Conservation (phyloP, 257 asterid genomes). For the Solanum chiquidenum region DNA sequence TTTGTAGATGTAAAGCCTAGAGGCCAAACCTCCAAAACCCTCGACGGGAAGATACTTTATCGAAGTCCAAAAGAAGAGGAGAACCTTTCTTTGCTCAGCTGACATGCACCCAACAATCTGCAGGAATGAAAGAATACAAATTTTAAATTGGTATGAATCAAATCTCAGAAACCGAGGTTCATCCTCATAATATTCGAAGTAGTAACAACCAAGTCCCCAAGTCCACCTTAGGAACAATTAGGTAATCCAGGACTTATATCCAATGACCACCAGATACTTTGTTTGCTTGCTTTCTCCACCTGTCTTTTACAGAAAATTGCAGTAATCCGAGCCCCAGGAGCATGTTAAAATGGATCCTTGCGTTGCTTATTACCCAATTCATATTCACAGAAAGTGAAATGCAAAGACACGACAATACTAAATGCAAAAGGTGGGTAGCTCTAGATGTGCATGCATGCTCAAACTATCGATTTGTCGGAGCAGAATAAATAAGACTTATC, state of each 20-base stretch:
- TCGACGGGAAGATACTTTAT: slow-evolving; percentile 74
- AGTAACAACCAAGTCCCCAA: not conserved
- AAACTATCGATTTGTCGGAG: not conserved
- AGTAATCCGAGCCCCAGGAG: not conserved
- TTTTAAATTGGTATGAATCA: not conserved
- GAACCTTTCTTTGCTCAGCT: slow-evolving; percentile 63
- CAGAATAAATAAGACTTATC: not conserved
- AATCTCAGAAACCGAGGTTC: not conserved
- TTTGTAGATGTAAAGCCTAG: slow-evolving; percentile 63
- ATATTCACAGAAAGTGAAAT: not conserved
- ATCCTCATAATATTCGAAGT: not conserved
- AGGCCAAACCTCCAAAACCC: slow-evolving; percentile 85
- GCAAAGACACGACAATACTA: not conserved
- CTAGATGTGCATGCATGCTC: not conserved
- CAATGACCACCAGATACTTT: not conserved
- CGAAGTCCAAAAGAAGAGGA: slow-evolving; percentile 97
- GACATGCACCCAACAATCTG: slow-evolving; percentile 74
- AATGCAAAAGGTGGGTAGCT: not conserved
- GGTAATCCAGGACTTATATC: not conserved
- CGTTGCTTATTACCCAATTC: not conserved
- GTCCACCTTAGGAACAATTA: not conserved
- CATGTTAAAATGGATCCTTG: not conserved
- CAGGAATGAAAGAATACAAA: not conserved
- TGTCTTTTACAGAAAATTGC: not conserved
- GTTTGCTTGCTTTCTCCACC: not conserved